Base-by-base conservation (phyloP, 2,329 filamentous ascomycete species). In the Chaetomiaceae sp. region DNA sequence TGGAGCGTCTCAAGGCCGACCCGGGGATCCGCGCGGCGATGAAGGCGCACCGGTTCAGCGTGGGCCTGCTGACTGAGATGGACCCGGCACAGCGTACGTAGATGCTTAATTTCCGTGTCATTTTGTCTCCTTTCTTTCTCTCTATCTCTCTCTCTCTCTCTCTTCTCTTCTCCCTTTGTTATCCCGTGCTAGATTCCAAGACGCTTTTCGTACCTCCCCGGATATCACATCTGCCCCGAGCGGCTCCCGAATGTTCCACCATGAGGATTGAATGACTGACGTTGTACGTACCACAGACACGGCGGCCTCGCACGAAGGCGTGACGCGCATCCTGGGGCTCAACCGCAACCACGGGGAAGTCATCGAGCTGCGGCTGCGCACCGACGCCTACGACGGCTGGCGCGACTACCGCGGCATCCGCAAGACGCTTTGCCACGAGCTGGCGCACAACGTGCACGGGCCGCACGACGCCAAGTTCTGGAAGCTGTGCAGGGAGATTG, bases 1-100 rank as follows among this genome's bases (percentile, higher is more conserved):
- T 98, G 2, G 73, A 85, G 62, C 79, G 86, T 1, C 74, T 98
- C 3, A 81, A 81, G 53, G 77, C 84, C 50, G 93, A 98, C 63
- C 83, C 87, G 0, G 93, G 93, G 7, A 91, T 98, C 66, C 83
- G 83, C 53, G 73, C 83, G 1, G 77, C 81, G 1, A 98, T 98
- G 93, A 73, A 77, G 14, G 83, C 82, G 58, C 90, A 95, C 69
- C 78, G 82, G 53, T 96, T 95, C 70, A 79, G 76, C 17, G 93
- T 98, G 1, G 84, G 84, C 0, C 67, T 97, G 3, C 73, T 98
- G 20, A 96, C 90, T 0, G 93, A 98, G 67, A 97, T 98, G 91
- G 86, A 98, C 58, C 93, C 93, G 0, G 74, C n/a, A n/a, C n/a
- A n/a, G n/a, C n/a, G n/a, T n/a, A n/a, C n/a, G n/a, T n/a, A n/a